These are phyloP conservation scores for Kernera saxatilis DNA, from an alignment of 345 rosid species.

Conservation along the genomic window DNA sequence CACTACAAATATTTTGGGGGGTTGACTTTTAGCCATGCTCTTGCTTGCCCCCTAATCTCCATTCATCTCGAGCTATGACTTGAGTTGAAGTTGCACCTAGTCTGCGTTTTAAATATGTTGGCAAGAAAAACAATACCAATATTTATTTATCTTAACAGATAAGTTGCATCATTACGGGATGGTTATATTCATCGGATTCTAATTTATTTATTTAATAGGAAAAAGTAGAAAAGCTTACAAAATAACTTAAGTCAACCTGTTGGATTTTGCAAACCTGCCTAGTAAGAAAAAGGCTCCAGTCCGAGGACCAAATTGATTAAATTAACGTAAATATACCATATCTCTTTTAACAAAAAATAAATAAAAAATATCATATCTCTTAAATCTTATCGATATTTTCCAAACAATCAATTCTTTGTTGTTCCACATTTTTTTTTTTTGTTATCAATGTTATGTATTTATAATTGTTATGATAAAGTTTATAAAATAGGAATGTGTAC, in stretches of 20 bases:
- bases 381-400: neutral
- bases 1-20: neutral
- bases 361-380: too few species aligned
- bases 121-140: neutral
- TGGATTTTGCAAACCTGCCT: slow-evolving; percentile 13
- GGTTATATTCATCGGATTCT: neutral
- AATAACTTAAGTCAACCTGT: neutral
- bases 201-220: neutral
- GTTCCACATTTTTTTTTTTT: too few species aligned
- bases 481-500: neutral
- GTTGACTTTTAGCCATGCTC: neutral
- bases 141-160: neutral
- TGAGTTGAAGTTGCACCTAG: neutral
- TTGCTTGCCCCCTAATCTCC: neutral
- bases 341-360: too few species aligned
- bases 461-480: neutral
- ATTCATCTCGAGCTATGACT: neutral
- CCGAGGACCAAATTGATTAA: neutral
- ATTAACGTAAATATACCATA: neutral
- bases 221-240: neutral
- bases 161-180: neutral
- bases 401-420: neutral
- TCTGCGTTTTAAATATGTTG: neutral
- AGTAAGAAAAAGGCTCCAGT: neutral
- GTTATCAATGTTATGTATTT: too few species aligned